Evolutionary conservation across 2,329 filamentous ascomycete species (phyloP).

Genomic region (Pyrenochaeta sp.): DNA sequence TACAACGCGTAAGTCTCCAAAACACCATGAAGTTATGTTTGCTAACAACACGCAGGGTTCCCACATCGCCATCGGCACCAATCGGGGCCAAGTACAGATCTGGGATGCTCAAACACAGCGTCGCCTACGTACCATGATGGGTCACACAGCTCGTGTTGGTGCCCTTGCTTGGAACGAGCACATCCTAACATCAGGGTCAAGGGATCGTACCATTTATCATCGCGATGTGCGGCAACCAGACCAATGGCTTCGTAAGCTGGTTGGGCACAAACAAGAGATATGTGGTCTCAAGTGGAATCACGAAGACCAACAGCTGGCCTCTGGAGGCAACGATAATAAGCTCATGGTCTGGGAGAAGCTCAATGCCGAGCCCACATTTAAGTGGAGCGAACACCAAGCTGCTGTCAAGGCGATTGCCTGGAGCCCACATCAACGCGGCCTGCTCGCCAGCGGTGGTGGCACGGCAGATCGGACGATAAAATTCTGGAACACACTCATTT

Average conservation of each 20-base stretch:
- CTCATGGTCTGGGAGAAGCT: constrained; percentile 98
- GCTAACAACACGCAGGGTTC: constrained; percentile 67
- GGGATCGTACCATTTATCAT: constrained; percentile 93
- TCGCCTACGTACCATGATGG: constrained; percentile 92
- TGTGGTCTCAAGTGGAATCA: constrained; percentile 97
- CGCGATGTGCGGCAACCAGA: constrained; percentile 93
- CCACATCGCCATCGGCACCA: constrained; percentile 93
- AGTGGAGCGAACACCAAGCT: constrained; percentile 93
- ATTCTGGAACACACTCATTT: constrained; percentile 95
- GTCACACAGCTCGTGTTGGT: constrained; percentile 91
- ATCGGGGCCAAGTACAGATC: constrained; percentile 93
- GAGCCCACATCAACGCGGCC: constrained; percentile 93
- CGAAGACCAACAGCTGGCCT: constrained; percentile 92
- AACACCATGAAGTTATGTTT: background rate
- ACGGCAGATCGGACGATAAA: constrained; percentile 96
- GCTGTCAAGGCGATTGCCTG: constrained; percentile 98
- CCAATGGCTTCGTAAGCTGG: constrained; percentile 85
- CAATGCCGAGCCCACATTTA: constrained; percentile 89
- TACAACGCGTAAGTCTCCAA: constrained; percentile 72
- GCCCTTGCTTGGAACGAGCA: constrained; percentile 98
- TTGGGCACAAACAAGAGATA: constrained; percentile 97
- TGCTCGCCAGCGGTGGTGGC: constrained; percentile 94
- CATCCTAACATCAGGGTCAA: constrained; percentile 92
- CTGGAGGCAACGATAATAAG: constrained; percentile 98
- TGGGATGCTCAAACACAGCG: constrained; percentile 93